Evolutionary conservation across 306 rosid genomes (phyloP), one percentile per base, ranked within the genome.

Genomic region (Quercus suber): DNA sequence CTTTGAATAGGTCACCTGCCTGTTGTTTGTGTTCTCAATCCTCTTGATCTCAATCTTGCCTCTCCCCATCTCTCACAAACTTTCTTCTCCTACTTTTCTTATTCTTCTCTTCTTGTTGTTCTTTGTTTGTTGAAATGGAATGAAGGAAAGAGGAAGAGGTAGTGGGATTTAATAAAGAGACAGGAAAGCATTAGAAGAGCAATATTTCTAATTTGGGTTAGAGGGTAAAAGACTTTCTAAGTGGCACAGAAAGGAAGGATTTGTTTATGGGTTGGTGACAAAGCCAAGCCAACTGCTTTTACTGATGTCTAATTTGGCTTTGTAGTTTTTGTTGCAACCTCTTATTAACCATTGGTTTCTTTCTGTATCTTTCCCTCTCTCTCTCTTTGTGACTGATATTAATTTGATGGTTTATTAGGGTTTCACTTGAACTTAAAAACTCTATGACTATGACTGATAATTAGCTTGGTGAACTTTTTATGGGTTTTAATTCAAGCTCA

Each of bases 1-100:
- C 97, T 92, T 94, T 5, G 99, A 78, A 51, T 87, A 94, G 8
- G 99, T 92, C 55, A 94, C 99, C 55, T 85, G 89, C 82, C 99
- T 94, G 89, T 89, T 92, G 84, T 77, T 92, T 71, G 91, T 77
- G 87, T 92, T 94, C 89, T 94, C 97, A 49, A 92, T 94, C 82
- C 97, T 92, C 86, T 90, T 92, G 53, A 94, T 94, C 90, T 94
- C 99, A 78, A 94, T 92, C 95, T 94, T 94, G 17, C 97, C 99
- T 30, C 99, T 91, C 52, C 99, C 99, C 99, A 94, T 92, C 35
- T 45, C 74, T 81, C 80, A 57, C 55, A 8, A 35, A 28, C 14
- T 41, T 31, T 55, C n/a, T 45, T 43, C 11, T 18, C 6, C 49
- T 73, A 15, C n/a, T 27, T 49, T 11, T 64, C 43, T 19, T 23